These are phyloP conservation scores for Verticillium longisporum DNA, from an alignment of 2,329 filamentous ascomycete species.

Conservation along the genomic window DNA sequence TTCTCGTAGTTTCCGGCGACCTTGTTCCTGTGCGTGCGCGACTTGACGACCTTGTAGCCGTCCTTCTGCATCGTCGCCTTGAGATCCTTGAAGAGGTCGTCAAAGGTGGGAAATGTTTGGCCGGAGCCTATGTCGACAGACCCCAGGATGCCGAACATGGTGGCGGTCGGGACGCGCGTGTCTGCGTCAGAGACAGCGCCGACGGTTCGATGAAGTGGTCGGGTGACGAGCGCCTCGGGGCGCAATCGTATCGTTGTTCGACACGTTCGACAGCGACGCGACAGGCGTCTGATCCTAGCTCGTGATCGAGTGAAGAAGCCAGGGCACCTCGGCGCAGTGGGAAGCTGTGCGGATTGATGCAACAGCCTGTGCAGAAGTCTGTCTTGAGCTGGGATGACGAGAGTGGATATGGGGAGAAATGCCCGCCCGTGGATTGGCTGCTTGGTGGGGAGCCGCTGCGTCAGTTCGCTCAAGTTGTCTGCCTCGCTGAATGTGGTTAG, in stretches of 20 bases:
- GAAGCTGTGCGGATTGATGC: slow-evolving; percentile 13
- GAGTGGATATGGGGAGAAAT: not conserved
- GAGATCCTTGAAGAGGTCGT: slow-evolving; percentile 32
- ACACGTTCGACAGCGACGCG: not conserved
- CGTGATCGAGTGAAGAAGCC: not conserved
- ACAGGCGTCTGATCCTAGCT: not conserved
- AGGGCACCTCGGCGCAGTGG: not conserved
- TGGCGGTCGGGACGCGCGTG: not conserved
- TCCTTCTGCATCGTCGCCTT: slow-evolving; percentile 34
- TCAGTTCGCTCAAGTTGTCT: not conserved
- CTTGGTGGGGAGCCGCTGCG: not conserved
- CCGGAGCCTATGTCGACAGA: slow-evolving; percentile 22
- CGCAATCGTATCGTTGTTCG: not conserved
- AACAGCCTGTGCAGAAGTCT: slow-evolving; percentile 13
- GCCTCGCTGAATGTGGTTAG: not conserved
- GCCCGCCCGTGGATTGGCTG: not conserved
- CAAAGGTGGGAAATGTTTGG: slow-evolving; percentile 30
- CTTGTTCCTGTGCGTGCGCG: slow-evolving; percentile 33
- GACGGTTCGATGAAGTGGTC: not conserved
- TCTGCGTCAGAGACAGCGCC: not conserved
- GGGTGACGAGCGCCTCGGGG: not conserved
- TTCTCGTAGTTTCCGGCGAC: slow-evolving; percentile 31
- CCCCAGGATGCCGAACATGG: slow-evolving; percentile 37
- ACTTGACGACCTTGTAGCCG: slow-evolving; percentile 39
- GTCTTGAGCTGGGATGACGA: not conserved